A percentile compares a stretch with the other conserved stretches of the same genome.
phyloP scores from a whole-genome alignment of 1,284 basidiomycete genomes.

The Anthracocystis walkeri region DNA sequence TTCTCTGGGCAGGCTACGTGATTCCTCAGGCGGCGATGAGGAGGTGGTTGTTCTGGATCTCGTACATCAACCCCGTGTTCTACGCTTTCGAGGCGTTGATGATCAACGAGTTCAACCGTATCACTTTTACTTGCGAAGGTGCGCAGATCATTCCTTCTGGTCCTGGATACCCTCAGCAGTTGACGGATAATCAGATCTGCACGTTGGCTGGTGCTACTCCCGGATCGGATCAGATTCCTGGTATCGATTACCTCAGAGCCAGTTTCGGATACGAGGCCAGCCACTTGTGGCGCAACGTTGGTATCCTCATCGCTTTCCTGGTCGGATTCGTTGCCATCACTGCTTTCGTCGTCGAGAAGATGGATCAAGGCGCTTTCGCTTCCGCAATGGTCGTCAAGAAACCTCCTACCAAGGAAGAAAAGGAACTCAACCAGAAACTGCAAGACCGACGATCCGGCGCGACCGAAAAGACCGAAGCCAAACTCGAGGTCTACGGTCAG shows the following conservation, averaged over 20 bases:
- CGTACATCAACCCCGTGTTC: slow-evolving; percentile 71
- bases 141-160: slow-evolving; percentile 47
- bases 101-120: slow-evolving; percentile 72
- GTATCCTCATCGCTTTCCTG: slow-evolving; percentile 70
- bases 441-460: slow-evolving; percentile 35
- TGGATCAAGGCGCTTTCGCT: slow-evolving; percentile 55
- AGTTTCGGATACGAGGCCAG: slow-evolving; percentile 76
- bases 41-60: slow-evolving; percentile 84
- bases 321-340: slow-evolving; percentile 59
- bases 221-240: slow-evolving; percentile 71
- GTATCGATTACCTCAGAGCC: slow-evolving; percentile 72
- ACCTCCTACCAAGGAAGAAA: slow-evolving; percentile 42
- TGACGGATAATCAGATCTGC: slow-evolving; percentile 70
- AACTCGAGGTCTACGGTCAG: slow-evolving; percentile 55
- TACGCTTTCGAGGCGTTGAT: slow-evolving; percentile 82
- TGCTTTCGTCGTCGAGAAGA: slow-evolving; percentile 46
- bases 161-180: slow-evolving; percentile 31
- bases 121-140: slow-evolving; percentile 54
- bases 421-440: slow-evolving; percentile 50
- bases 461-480: slow-evolving; percentile 51
- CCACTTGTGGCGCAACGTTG: slow-evolving; percentile 72
- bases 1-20: slow-evolving; percentile 60
- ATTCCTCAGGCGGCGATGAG: slow-evolving; percentile 76
- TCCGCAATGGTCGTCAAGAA: slow-evolving; percentile 67
- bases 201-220: slow-evolving; percentile 70